Base-by-base conservation (phyloP, 768 basidiomycete species). In the Serpula lacrymans region DNA sequence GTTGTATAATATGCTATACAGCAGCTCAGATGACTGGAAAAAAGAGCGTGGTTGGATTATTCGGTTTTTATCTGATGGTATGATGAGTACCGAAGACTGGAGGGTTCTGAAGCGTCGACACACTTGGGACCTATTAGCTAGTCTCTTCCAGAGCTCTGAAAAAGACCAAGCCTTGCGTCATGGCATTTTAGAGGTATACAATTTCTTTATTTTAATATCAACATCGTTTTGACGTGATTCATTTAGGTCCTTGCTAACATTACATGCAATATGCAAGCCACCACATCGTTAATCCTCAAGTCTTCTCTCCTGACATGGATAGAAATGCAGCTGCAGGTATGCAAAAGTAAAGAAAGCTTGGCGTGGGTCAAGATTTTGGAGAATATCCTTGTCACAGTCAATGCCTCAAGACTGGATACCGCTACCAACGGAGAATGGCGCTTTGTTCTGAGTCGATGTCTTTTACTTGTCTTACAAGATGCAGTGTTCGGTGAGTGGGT, bases 31-130 rank as follows among this genome's bases (percentile, higher is more conserved):
- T 28, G 82, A 84, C 11, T 92, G 88, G 85, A 85, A 80, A 64
- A 85, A 81, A 60, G 91, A 95, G 53, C 71, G 90, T n/a, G 72
- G 72, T 2, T 97, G 93, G 93, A 93, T 95, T 21, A 64, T 95
- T 24, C 72, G 77, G 28, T 88, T 91, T 60, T 62, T 96, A 27
- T 71, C 83, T 0, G 90, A 95, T 45, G 89, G 88, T 0, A 82
- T 90, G 77, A 71, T 71, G 47, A 74, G 80, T 34, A 69, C 72
- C 0, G 74, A 78, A 29, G 93, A 97, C 52, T 96, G 93, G 92
- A 72, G 71, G 23, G 74, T 91, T 2, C 59, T 94, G 39, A 81
- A 81, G 51, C 71, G 89, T 32, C 67, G 93, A 20, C 88, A 92
- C 54, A 90, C 88, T 0, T 95, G 90, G 87, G 89, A 91, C 47